Evolutionary conservation across 495 filamentous ascomycete species (phyloP).

Genomic region (Penicillium turbatum): DNA sequence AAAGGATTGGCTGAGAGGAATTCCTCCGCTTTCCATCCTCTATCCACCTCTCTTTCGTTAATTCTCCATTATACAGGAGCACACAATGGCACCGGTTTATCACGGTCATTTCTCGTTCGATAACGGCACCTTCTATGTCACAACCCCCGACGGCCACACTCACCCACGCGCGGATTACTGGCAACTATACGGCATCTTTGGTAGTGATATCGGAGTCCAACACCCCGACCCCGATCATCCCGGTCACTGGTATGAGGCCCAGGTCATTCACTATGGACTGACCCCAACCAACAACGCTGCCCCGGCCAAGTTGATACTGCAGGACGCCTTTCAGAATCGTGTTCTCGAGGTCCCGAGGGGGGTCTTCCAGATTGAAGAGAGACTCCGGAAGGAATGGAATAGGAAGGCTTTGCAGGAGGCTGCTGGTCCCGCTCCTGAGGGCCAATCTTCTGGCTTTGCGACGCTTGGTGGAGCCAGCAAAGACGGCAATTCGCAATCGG

Average conservation of each 20-base stretch:
- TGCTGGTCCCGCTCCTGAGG: not conserved
- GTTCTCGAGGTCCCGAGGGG: slow-evolving; percentile 40
- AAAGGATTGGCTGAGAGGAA: not conserved
- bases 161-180: slow-evolving; percentile 47
- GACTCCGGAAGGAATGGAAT: slow-evolving; percentile 48
- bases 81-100: not conserved
- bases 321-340: slow-evolving; percentile 45
- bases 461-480: too few relatives aligned
- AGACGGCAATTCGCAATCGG: too few relatives aligned
- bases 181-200: slow-evolving; percentile 39
- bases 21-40: not conserved
- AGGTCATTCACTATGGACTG: slow-evolving; percentile 57
- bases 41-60: not conserved
- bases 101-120: slow-evolving; percentile 1
- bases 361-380: slow-evolving; percentile 42
- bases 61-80: not conserved
- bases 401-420: not conserved
- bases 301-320: slow-evolving; percentile 51
- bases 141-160: not conserved
- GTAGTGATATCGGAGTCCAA: not conserved
- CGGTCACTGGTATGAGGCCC: slow-evolving; percentile 55
- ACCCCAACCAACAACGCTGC: slow-evolving; percentile 50
- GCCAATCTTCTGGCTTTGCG: not conserved
- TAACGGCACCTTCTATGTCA: slow-evolving; percentile 5
- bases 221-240: slow-evolving; percentile 40